phyloP scores from a whole-genome alignment of 805 yeast genomes.

The Myxozyma neotropica region DNA sequence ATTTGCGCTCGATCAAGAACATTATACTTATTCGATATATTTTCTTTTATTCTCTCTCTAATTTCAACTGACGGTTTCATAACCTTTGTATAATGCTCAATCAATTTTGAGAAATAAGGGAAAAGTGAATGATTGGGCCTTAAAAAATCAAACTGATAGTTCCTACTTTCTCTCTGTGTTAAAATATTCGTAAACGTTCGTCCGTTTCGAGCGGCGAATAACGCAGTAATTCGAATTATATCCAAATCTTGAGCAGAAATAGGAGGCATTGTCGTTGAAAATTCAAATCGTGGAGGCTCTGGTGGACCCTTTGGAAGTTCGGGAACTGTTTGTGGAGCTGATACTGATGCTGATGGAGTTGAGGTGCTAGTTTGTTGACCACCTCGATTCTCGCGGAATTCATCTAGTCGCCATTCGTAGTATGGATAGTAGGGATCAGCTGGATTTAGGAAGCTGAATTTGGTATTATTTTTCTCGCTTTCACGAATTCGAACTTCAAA shows the following conservation, averaged over 20 bases:
- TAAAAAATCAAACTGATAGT: slow-evolving; percentile 70
- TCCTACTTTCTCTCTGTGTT: slow-evolving; percentile 38
- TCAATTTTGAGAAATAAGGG: slow-evolving; percentile 51
- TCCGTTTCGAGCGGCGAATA: slow-evolving; percentile 65
- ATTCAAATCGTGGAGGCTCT: slow-evolving; percentile 40
- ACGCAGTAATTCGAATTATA: slow-evolving; percentile 71
- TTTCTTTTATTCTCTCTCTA: slow-evolving; percentile 37
- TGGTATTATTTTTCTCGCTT: slow-evolving; percentile 51
- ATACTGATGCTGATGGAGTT: not conserved
- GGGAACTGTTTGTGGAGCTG: not conserved
- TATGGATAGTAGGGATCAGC: slow-evolving; percentile 59
- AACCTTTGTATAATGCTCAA: slow-evolving; percentile 57
- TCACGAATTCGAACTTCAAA: slow-evolving; percentile 62
- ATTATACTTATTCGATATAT: slow-evolving; percentile 41
- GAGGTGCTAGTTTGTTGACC: slow-evolving; percentile 19
- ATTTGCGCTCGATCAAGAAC: slow-evolving; percentile 53
- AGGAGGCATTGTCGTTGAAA: slow-evolving; percentile 42
- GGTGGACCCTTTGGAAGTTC: slow-evolving; percentile 24
- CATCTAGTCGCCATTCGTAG: slow-evolving; percentile 54
- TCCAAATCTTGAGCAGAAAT: slow-evolving; percentile 67
- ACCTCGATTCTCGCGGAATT: slow-evolving; percentile 40
- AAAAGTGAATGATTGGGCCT: slow-evolving; percentile 62
- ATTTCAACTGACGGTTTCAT: slow-evolving; percentile 39
- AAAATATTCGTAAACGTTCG: slow-evolving; percentile 49
- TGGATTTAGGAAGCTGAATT: slow-evolving; percentile 65